Percentiles rank a stretch among this genome's conserved stretches.
phyloP scores from a whole-genome alignment of 192 early-diverging fungal genomes.

The Coemansia sp. region DNA sequence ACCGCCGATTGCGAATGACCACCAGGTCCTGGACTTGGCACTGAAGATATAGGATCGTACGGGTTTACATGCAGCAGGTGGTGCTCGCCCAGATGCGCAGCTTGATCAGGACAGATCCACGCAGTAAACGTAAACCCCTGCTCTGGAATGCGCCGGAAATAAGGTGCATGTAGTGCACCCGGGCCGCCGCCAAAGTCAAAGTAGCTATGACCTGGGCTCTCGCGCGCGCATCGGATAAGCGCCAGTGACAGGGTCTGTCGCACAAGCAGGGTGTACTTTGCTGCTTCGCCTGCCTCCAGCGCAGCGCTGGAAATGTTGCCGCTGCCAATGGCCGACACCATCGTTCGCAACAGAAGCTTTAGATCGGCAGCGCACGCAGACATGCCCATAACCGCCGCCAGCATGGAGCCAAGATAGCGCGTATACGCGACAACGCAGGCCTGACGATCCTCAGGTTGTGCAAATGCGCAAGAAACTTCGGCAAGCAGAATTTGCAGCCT shows the following conservation, averaged over 20 bases:
- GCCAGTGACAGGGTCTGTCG: constrained; percentile 20
- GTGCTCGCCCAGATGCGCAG: neutral
- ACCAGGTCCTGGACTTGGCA: neutral
- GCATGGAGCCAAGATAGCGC: constrained; percentile 17
- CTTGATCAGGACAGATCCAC: constrained; percentile 23
- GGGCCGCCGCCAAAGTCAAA: constrained; percentile 32
- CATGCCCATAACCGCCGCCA: constrained; percentile 21
- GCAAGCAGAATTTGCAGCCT: constrained; percentile 21
- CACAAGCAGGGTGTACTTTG: constrained; percentile 17
- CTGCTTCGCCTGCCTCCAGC: constrained; percentile 4
- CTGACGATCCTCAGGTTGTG: neutral
- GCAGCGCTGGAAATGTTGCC: neutral
- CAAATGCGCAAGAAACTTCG: constrained; percentile 1
- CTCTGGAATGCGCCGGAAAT: constrained; percentile 33
- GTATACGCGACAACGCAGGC: constrained; percentile 10
- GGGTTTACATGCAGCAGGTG: constrained; percentile 18
- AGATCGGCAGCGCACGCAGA: constrained; percentile 28
- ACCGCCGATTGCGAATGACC: neutral
- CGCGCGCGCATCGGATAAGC: constrained; percentile 18
- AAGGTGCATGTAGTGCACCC: constrained; percentile 9
- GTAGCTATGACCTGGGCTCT: constrained; percentile 10
- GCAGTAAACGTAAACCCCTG: constrained; percentile 31
- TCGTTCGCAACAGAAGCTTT: constrained; percentile 30
- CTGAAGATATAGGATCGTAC: constrained; percentile 10
- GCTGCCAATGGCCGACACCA: constrained; percentile 21